These are phyloP conservation scores for Solanum chilense DNA, from an alignment of 257 asterid genomes.

Conservation along the genomic window DNA sequence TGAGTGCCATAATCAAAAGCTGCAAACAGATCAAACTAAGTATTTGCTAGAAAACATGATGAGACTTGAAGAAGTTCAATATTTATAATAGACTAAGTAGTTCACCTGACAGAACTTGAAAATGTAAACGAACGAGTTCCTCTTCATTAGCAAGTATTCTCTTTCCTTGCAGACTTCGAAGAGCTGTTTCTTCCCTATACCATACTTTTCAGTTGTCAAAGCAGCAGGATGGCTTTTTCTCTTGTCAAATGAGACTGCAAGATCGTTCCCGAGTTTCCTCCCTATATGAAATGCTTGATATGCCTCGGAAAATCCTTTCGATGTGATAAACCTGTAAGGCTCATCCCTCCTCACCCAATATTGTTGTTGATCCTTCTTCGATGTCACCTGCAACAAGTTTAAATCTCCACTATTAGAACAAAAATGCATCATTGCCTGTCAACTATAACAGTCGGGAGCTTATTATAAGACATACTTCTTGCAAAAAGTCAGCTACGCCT, in stretches of 20 bases:
- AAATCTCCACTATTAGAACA: background rate
- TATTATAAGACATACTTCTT: constrained; percentile 31
- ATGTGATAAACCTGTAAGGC: constrained; percentile 34
- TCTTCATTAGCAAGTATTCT: constrained; percentile 48
- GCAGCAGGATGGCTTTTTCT: constrained; percentile 58
- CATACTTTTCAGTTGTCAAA: constrained; percentile 34
- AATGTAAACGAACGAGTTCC: constrained; percentile 41
- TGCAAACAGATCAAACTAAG: constrained; percentile 12
- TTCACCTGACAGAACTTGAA: constrained; percentile 49
- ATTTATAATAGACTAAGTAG: background rate
- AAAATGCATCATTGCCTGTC: background rate
- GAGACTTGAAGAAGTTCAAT: background rate
- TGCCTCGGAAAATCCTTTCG: constrained; percentile 9
- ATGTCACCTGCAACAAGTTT: constrained; percentile 35
- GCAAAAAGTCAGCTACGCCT: constrained; percentile 65
- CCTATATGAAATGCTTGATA: constrained; percentile 38
- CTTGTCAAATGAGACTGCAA: constrained; percentile 41
- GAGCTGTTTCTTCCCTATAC: constrained; percentile 37
- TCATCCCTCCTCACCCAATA: constrained; percentile 44
- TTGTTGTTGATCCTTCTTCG: constrained; percentile 62
- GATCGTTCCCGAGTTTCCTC: constrained; percentile 24
- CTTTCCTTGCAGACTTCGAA: constrained; percentile 48
- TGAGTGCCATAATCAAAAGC: constrained; percentile 23
- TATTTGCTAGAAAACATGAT: background rate
- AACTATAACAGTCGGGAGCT: background rate